phyloP scores from a whole-genome alignment of 352 stramenopile species.

The Phytophthora palmivora region DNA sequence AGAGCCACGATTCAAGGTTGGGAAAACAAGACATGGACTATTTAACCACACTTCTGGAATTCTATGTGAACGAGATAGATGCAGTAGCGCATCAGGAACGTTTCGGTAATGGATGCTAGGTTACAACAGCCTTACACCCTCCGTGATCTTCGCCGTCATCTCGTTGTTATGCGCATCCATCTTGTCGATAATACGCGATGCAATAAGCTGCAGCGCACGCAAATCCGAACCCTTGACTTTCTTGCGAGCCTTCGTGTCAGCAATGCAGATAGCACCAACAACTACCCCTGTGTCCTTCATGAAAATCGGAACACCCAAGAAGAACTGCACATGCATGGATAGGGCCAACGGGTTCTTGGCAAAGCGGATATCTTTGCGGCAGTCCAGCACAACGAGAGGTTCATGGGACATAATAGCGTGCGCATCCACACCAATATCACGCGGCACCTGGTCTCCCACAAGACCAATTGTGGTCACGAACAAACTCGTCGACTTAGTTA shows the following conservation, averaged over 20 bases:
- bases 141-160: constrained; percentile 32
- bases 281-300: constrained; percentile 72
- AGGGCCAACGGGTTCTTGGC: constrained; percentile 79
- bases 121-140: constrained; percentile 51
- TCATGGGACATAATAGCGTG: constrained; percentile 82
- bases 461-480: constrained; percentile 83
- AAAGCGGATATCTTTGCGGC: constrained; percentile 77
- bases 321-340: constrained; percentile 80
- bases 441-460: constrained; percentile 76
- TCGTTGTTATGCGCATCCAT: constrained; percentile 63
- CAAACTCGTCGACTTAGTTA: constrained; percentile 75
- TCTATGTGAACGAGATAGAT: constrained; percentile 35
- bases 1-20: constrained; percentile 6
- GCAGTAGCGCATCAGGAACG: constrained; percentile 17
- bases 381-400: constrained; percentile 79
- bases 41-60: constrained; percentile 41
- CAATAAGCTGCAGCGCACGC: constrained; percentile 72
- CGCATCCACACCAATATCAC: constrained; percentile 75
- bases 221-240: constrained; percentile 73
- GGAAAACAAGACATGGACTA: constrained; percentile 39
- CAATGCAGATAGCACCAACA: constrained; percentile 75
- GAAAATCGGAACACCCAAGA: constrained; percentile 75
- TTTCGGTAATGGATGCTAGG: constrained; percentile 11
- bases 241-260: constrained; percentile 66
- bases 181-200: constrained; percentile 73